These are phyloP conservation scores for Lasiodiplodia sp. DNA, from an alignment of 2,329 filamentous ascomycete genomes.

Conservation along the genomic window DNA sequence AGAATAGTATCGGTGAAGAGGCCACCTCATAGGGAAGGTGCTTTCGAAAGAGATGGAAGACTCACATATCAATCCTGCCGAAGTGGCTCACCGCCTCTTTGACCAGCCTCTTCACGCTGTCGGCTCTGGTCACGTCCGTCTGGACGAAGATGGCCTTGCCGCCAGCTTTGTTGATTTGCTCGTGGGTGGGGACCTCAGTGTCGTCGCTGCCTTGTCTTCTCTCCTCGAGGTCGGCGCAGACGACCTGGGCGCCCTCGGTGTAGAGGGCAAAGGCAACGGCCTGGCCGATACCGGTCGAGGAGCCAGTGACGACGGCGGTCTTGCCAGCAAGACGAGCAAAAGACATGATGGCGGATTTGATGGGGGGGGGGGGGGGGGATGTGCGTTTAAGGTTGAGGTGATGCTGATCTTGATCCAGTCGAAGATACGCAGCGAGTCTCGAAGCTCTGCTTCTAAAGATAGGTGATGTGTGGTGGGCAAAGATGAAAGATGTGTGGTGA, in stretches of 20 bases:
- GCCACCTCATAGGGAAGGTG: slow-evolving; percentile 12
- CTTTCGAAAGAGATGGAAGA: slow-evolving; percentile 13
- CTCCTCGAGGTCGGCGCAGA: slow-evolving; percentile 34
- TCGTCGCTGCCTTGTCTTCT: slow-evolving; percentile 8
- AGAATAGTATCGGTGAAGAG: not conserved
- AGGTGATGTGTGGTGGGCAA: not conserved
- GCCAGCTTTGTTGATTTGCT: slow-evolving; percentile 32
- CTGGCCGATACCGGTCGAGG: slow-evolving; percentile 43
- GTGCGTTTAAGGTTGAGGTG: slow-evolving; percentile 11
- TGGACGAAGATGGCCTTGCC: slow-evolving; percentile 36
- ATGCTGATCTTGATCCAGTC: slow-evolving; percentile 23
- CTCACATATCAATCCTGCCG: slow-evolving; percentile 44
- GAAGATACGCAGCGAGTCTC: slow-evolving; percentile 16
- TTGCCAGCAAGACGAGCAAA: slow-evolving; percentile 31
- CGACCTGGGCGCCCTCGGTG: slow-evolving; percentile 35
- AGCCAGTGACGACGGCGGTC: slow-evolving; percentile 44
- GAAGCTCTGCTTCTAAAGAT: slow-evolving; percentile 26
- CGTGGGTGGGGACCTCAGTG: slow-evolving; percentile 29
- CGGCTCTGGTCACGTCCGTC: slow-evolving; percentile 39
- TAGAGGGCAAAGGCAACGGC: slow-evolving; percentile 33
- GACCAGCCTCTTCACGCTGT: slow-evolving; percentile 35
- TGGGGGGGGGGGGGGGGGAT: slow-evolving; percentile 4
- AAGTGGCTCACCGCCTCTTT: slow-evolving; percentile 39
- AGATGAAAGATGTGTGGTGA: slow-evolving; percentile 16
- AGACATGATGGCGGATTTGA: not conserved